Evolutionary conservation across 345 rosid genomes (phyloP).

Genomic region (Odontarrhena argentea): DNA sequence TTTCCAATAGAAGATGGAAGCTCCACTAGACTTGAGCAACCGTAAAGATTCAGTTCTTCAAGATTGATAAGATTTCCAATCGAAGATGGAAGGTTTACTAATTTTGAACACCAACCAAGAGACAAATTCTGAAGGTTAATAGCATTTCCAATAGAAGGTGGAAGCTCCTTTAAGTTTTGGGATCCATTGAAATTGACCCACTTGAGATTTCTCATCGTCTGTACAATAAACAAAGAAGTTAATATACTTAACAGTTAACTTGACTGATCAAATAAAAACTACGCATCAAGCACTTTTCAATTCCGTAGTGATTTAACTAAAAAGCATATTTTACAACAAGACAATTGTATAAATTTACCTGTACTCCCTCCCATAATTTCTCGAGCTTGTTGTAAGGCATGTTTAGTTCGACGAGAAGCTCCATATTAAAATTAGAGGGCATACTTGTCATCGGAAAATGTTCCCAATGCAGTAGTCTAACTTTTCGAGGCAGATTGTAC

Average conservation of each 20-base stretch:
- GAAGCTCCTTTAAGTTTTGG: slow-evolving; percentile 10
- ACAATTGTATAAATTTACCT: slow-evolving; percentile 10
- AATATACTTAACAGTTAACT: no score
- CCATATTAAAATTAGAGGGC: slow-evolving; percentile 22
- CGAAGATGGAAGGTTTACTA: background rate
- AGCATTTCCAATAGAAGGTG: background rate
- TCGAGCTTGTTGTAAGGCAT: background rate
- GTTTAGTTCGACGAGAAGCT: slow-evolving; percentile 25
- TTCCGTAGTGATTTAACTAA: no score
- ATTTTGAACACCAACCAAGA: slow-evolving; percentile 19
- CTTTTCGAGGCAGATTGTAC: background rate
- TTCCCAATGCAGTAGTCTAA: slow-evolving; percentile 27
- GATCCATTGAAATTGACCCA: slow-evolving; percentile 6
- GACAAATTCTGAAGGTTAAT: background rate
- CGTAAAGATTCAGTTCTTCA: no score
- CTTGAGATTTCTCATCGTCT: slow-evolving; percentile 31
- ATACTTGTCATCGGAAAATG: slow-evolving; percentile 23
- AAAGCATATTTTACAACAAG: background rate
- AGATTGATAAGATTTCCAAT: background rate
- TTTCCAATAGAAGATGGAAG: background rate
- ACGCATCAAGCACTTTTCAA: no score
- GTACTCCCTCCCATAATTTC: slow-evolving; percentile 30
- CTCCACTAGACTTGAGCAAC: background rate
- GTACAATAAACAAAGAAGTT: background rate
- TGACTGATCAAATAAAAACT: no score